Evolutionary conservation across 192 early-diverging fungal species (phyloP).

Genomic region (Gryganskiella cystojenkinii): DNA sequence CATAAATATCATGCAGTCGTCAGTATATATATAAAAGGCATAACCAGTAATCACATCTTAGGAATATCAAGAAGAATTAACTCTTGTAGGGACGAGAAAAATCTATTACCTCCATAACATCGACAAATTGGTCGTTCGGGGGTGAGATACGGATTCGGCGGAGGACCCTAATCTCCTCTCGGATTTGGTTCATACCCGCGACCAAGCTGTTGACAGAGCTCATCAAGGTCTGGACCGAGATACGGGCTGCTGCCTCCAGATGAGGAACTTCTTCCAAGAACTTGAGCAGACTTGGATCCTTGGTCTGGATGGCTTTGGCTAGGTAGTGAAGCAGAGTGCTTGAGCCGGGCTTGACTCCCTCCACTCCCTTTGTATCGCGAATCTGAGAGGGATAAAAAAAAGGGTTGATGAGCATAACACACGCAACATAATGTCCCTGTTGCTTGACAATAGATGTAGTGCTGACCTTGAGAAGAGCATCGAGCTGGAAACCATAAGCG

Average conservation of each 20-base stretch:
- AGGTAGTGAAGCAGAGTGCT: conserved; percentile 66
- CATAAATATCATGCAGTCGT: neutral
- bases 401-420: too few species aligned
- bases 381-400: conserved; percentile 38
- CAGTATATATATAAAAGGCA: conserved; percentile 3
- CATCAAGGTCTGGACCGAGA: conserved; percentile 60
- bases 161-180: conserved; percentile 56
- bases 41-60: neutral
- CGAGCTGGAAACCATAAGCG: conserved; percentile 66
- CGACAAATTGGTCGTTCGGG: conserved; percentile 59
- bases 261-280: conserved; percentile 66
- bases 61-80: neutral
- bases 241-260: conserved; percentile 60
- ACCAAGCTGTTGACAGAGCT: conserved; percentile 59
- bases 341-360: conserved; percentile 52
- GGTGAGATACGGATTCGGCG: conserved; percentile 38
- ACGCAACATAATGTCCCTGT: too few species aligned
- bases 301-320: conserved; percentile 54
- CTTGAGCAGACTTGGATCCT: conserved; percentile 52
- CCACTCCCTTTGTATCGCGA: conserved; percentile 64
- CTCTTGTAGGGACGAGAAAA: neutral
- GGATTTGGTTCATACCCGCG: conserved; percentile 54
- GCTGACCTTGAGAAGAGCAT: conserved; percentile 63
- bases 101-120: conserved; percentile 61
- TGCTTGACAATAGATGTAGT: neutral